A percentile compares a stretch with the other conserved stretches of the same genome.
Conservation (phyloP, 2,329 filamentous ascomycete species). For the Penicillium griseofulvum region DNA sequence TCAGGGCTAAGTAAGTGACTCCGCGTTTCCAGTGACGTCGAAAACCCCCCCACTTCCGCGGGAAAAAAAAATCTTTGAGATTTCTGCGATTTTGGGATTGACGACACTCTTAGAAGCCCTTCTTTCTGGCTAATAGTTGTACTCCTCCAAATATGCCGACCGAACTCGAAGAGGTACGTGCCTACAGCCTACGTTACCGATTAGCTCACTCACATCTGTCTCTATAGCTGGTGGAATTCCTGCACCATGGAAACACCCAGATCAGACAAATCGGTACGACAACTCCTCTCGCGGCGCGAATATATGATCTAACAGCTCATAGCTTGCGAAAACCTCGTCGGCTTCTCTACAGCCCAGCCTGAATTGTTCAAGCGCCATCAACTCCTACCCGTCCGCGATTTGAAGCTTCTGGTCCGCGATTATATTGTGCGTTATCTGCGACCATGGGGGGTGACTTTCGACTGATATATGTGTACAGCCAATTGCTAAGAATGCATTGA, state of each 20-base stretch:
- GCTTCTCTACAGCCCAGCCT: conserved; percentile 74
- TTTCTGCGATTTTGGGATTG: not conserved
- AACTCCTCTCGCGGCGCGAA: not conserved
- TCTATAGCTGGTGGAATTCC: conserved; percentile 68
- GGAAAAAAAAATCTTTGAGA: conserved; percentile 16
- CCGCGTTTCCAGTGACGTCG: conserved; percentile 16
- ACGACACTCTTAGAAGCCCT: not conserved
- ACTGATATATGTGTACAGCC: conserved; percentile 50
- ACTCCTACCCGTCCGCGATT: conserved; percentile 74
- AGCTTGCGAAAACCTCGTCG: conserved; percentile 83
- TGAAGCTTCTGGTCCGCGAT: conserved; percentile 84
- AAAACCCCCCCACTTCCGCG: conserved; percentile 15
- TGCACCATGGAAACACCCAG: conserved; percentile 86
- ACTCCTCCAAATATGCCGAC: conserved; percentile 59
- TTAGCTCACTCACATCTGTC: not conserved
- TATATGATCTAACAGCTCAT: conserved; percentile 14
- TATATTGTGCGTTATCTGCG: conserved; percentile 61
- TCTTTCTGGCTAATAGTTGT: not conserved
- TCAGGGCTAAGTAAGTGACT: not conserved
- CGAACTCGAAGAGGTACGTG: conserved; percentile 70
- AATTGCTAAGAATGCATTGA: conserved; percentile 90
- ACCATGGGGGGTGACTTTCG: not conserved
- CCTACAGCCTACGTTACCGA: not conserved
- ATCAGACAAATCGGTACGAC: conserved; percentile 71
- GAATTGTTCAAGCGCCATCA: conserved; percentile 79